phyloP scores from a whole-genome alignment of 2,329 filamentous ascomycete genomes.

The Pyrenophora teres region DNA sequence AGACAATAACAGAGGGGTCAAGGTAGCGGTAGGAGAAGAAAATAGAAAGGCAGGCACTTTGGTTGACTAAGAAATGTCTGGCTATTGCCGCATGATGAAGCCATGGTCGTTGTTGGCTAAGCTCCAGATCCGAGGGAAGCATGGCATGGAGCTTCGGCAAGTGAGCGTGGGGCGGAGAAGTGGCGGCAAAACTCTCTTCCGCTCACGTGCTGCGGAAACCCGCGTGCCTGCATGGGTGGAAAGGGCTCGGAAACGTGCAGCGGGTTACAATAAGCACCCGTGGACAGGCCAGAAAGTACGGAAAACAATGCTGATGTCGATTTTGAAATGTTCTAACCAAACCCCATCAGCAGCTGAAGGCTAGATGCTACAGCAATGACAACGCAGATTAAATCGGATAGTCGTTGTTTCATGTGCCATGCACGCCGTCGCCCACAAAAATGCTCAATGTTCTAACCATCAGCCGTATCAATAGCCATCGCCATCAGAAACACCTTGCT shows the following conservation, averaged over 20 bases:
- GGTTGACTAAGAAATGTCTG: constrained; percentile 7
- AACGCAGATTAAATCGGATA: background rate
- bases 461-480: constrained; percentile 1
- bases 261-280: background rate
- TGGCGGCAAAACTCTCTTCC: constrained; percentile 36
- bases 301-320: background rate
- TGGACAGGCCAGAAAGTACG: background rate
- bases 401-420: constrained; percentile 5
- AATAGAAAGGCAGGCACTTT: background rate
- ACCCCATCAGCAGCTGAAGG: background rate
- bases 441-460: constrained; percentile 16
- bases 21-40: constrained; percentile 4
- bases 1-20: constrained; percentile 1
- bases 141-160: constrained; percentile 42
- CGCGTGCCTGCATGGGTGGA: constrained; percentile 7
- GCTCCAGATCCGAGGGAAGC: constrained; percentile 27
- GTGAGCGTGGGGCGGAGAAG: constrained; percentile 34
- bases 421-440: constrained; percentile 16
- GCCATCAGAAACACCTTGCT: constrained; percentile 2
- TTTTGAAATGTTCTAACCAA: background rate
- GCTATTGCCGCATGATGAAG: constrained; percentile 17
- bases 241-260: constrained; percentile 13
- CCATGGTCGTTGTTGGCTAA: constrained; percentile 33
- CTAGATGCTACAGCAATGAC: background rate
- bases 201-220: constrained; percentile 22